phyloP scores from a whole-genome alignment of 441 rosid genomes.

The Euphorbia schlechtendalii region DNA sequence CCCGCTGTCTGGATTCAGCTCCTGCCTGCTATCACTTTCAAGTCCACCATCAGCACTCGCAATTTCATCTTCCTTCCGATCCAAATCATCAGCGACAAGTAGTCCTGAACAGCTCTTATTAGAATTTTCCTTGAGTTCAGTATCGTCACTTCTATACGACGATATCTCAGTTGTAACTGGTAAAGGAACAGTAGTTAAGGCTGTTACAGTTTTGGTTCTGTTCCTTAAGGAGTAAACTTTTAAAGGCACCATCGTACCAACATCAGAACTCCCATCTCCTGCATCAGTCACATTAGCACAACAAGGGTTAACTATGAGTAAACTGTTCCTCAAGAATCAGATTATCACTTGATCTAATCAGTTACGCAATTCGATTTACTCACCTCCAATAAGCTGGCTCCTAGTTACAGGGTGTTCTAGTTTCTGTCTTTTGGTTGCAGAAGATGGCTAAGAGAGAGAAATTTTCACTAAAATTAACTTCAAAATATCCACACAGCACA shows the following conservation, averaged over 20 bases:
- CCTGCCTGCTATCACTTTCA: conserved; percentile 24
- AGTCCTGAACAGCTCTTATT: conserved; percentile 13
- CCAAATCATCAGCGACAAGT: conserved; percentile 14
- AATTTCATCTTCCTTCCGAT: conserved; percentile 16
- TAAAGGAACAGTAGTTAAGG: conserved; percentile 17
- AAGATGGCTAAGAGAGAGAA: conserved; percentile 21
- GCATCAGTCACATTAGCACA: conserved; percentile 17
- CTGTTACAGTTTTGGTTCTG: conserved; percentile 9
- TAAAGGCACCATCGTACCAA: conserved; percentile 18
- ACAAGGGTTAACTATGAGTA: conserved; percentile 10
- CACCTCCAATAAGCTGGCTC: conserved; percentile 25
- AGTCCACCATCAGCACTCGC: conserved; percentile 12
- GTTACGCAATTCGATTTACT: conserved; percentile 17
- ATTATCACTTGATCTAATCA: not conserved
- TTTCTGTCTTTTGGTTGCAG: conserved; percentile 28
- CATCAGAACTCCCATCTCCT: conserved; percentile 33
- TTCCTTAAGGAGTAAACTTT: conserved; percentile 22
- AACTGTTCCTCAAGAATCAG: not conserved
- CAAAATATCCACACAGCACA: not conserved
- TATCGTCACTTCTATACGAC: conserved; percentile 12
- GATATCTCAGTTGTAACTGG: conserved; percentile 19
- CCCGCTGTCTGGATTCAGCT: conserved; percentile 16
- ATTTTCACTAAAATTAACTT: too few relatives aligned
- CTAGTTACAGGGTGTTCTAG: conserved; percentile 17
- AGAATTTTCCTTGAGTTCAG: conserved; percentile 19